A percentile compares a stretch with the other conserved stretches of the same genome.
Evolutionary conservation across 129 eudicot species (phyloP).

Genomic region (Helichrysum umbraculigerum): DNA sequence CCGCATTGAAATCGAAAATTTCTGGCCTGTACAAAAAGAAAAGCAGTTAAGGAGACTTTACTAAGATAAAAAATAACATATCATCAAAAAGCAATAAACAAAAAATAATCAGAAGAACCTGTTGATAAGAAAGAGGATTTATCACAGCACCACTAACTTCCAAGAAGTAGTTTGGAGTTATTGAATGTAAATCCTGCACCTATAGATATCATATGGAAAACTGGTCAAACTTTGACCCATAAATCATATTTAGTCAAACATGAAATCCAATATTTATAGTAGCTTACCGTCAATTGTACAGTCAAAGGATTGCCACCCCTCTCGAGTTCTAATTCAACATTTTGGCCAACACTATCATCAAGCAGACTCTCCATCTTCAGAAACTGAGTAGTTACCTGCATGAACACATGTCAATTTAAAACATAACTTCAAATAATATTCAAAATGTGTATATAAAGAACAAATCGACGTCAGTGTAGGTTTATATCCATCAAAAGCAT

Average conservation of each 20-base stretch:
- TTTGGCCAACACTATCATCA: slow-evolving; percentile 75
- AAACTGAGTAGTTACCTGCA: slow-evolving; percentile 90
- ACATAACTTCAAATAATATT: background rate
- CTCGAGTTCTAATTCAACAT: slow-evolving; percentile 77
- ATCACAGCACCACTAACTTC: slow-evolving; percentile 96
- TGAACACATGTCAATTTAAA: slow-evolving; percentile 9
- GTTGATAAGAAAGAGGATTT: slow-evolving; percentile 96
- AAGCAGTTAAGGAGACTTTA: slow-evolving; percentile 4
- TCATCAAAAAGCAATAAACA: background rate
- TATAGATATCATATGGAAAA: slow-evolving; percentile 33
- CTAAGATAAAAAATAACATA: background rate
- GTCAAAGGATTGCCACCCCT: slow-evolving; percentile 85
- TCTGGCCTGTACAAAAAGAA: slow-evolving; percentile 66
- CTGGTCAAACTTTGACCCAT: background rate
- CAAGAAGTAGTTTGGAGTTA: slow-evolving; percentile 91
- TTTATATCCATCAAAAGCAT: slow-evolving; percentile 4
- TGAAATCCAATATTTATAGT: slow-evolving; percentile 1
- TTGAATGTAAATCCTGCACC: slow-evolving; percentile 91
- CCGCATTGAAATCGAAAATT: slow-evolving; percentile 97
- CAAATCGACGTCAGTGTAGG: slow-evolving; percentile 1
- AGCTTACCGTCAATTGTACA: slow-evolving; percentile 47
- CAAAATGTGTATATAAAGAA: background rate
- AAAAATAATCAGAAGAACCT: slow-evolving; percentile 50
- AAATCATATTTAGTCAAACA: background rate
- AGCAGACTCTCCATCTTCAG: slow-evolving; percentile 79